Conservation (phyloP, 106 monocot species). For the Apostasia ramifera region DNA sequence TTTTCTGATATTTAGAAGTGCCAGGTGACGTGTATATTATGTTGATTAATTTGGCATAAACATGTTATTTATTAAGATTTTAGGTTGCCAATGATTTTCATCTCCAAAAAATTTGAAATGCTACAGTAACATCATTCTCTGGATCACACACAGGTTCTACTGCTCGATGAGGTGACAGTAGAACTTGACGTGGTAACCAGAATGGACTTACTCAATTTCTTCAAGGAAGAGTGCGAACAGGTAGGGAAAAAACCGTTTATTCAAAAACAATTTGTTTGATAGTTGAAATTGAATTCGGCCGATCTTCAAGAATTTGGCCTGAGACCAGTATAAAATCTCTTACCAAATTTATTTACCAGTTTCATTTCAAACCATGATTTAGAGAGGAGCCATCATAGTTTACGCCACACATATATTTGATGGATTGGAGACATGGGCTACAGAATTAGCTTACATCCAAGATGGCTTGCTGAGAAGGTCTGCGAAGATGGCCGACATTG, state of each 20-base stretch:
- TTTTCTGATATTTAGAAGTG: too few relatives aligned
- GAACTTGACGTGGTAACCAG: constrained; percentile 96
- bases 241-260: constrained; percentile 15
- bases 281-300: neutral
- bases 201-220: constrained; percentile 96
- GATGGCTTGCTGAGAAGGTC: constrained; percentile 72
- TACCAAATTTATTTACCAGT: neutral
- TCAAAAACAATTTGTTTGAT: neutral
- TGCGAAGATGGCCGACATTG: constrained; percentile 41
- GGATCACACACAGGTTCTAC: constrained; percentile 45
- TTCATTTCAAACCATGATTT: constrained; percentile 2
- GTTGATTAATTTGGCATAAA: too few relatives aligned
- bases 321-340: neutral
- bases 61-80: too few relatives aligned
- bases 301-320: neutral
- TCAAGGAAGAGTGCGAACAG: constrained; percentile 92
- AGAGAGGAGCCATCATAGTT: constrained; percentile 95
- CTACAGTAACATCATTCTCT: neutral
- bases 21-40: too few relatives aligned
- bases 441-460: constrained; percentile 83
- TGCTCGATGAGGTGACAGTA: constrained; percentile 94
- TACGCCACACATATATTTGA: constrained; percentile 99
- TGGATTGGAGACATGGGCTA: constrained; percentile 90
- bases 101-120: too few relatives aligned
- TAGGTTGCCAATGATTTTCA: too few relatives aligned